These are phyloP conservation scores for Periconia sp. DNA, from an alignment of 2,329 filamentous ascomycete genomes.

Conservation along the genomic window DNA sequence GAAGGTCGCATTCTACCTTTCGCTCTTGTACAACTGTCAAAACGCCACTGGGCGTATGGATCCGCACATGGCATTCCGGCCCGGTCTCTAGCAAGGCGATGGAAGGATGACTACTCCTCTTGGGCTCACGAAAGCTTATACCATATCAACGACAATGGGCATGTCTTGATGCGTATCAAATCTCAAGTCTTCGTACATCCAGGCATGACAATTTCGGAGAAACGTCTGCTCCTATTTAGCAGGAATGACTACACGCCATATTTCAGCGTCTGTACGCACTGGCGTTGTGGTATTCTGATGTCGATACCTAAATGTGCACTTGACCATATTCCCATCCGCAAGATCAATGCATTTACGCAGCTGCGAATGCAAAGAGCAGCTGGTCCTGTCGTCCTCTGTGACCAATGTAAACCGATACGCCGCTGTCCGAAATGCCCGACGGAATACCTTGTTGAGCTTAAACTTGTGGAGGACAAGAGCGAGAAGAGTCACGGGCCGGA, in stretches of 20 bases:
- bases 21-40: constrained; percentile 63
- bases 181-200: constrained; percentile 59
- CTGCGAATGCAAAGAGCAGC: constrained; percentile 38
- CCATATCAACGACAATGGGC: constrained; percentile 60
- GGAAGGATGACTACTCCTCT: constrained; percentile 56
- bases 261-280: constrained; percentile 68
- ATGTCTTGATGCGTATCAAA: constrained; percentile 64
- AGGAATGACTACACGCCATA: constrained; percentile 67
- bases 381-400: constrained; percentile 60
- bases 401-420: constrained; percentile 63
- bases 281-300: constrained; percentile 67
- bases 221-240: constrained; percentile 64
- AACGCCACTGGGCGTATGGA: constrained; percentile 57
- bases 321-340: constrained; percentile 59
- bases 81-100: constrained; percentile 56
- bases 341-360: constrained; percentile 46
- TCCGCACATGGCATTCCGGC: constrained; percentile 45
- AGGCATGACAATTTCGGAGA: constrained; percentile 57
- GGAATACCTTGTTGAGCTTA: constrained; percentile 67
- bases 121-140: constrained; percentile 62
- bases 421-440: constrained; percentile 67
- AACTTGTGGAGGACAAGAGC: constrained; percentile 61
- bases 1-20: constrained; percentile 63
- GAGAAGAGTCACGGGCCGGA: constrained; percentile 45
- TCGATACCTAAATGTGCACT: constrained; percentile 67